Evolutionary conservation across 106 monocot genomes (phyloP).

Genomic region (Posidonia australis): DNA sequence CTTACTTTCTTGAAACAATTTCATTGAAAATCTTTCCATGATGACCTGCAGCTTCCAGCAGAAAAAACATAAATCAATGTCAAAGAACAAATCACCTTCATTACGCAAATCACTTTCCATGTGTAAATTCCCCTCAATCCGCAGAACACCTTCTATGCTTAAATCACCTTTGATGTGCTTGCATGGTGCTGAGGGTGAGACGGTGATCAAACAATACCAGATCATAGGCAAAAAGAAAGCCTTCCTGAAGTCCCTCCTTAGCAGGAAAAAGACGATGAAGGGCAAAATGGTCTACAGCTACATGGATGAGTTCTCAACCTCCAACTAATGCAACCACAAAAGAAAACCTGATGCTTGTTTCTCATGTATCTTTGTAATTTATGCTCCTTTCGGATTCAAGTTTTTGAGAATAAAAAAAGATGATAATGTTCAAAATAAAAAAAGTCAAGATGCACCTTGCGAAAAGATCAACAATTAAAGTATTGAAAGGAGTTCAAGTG

Average conservation of each 20-base stretch:
- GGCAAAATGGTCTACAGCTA: conserved; percentile 52
- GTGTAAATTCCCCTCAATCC: not conserved
- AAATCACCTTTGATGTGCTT: conserved; percentile 12
- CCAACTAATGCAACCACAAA: not conserved
- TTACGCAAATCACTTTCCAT: conserved; percentile 1
- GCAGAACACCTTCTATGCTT: not conserved
- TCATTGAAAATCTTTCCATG: not conserved
- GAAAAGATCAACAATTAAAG: too few relatives aligned
- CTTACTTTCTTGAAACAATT: not conserved
- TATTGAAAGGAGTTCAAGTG: too few relatives aligned
- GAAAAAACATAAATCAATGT: too few relatives aligned
- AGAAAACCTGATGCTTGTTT: not conserved
- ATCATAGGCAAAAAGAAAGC: conserved; percentile 41
- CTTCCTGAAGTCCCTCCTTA: conserved; percentile 67
- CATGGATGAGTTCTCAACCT: conserved; percentile 59
- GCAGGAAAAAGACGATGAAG: conserved; percentile 63
- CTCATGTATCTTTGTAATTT: not conserved
- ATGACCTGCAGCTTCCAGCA: not conserved
- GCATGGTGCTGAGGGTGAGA: conserved; percentile 37
- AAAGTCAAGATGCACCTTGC: too few relatives aligned
- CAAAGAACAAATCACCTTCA: not conserved
- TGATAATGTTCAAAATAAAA: too few relatives aligned
- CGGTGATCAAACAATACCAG: conserved; percentile 32
- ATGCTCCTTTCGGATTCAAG: too few relatives aligned
- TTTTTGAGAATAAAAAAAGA: too few relatives aligned